Base-by-base conservation (phyloP, 2,329 filamentous ascomycete genomes). In the Periconia macrospinosa region DNA sequence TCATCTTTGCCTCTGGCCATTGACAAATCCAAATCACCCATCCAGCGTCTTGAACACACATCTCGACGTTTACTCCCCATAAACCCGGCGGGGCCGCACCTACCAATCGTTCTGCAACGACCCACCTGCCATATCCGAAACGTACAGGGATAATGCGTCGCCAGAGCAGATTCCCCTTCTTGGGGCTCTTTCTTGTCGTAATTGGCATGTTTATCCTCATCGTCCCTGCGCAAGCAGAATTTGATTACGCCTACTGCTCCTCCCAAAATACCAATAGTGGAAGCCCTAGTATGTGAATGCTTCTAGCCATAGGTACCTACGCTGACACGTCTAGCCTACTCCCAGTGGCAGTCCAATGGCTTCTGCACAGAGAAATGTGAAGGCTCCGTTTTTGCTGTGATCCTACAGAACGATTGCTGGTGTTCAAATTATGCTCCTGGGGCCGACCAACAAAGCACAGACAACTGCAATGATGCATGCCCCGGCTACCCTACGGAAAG, bases 331-430 rank as follows among this genome's bases (percentile, higher is more conserved):
- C 2, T 33, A 68, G 68, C 54, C 19, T 53, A 53, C 27, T 62
- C 74, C 72, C 70, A 50, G 54, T 69, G 66, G 50, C 87, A 91
- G 69, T 89, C 88, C 18, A 86, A 90, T 61, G 89, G 89, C 30
- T 80, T 86, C 13, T 93, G 90, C 68, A 75, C 78, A 47, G 75
- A 83, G 46, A 80, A 80, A 46, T 93, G 90, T 73, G 63, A 72
- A 23, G 65, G 68, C 18, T 61, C 78, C 15, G 88, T 89, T 40
- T 90, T 87, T 57, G 88, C 87, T 59, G 78, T 93, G 45, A 76
- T 92, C 1, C 82, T 90, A 62, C 79, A 74, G 15, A 77, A 83
- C 30, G 72, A 79, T 48, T 93, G 90, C 69, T 93, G 88, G 88
- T 93, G 90, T 70, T 87, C 87, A 37, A 82, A 91, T 68, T 86